phyloP scores from a whole-genome alignment of 192 early-diverging fungal species.

The Coemansia aciculifera region DNA sequence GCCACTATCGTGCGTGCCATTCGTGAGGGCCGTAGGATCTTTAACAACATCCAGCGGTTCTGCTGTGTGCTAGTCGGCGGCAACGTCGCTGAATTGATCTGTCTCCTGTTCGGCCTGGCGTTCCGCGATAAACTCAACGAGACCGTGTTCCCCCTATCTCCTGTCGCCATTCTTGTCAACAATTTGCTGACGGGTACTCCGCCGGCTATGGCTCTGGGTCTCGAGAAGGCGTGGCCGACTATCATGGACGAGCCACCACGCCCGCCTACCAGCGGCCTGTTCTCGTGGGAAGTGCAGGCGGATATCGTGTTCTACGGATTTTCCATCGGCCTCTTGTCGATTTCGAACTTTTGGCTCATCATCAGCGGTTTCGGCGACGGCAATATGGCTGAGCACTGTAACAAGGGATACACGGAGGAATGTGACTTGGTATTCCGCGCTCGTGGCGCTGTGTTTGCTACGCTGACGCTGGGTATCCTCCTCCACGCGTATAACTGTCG shows the following conservation, averaged over 20 bases:
- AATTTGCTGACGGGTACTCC: constrained; percentile 82
- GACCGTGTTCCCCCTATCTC: constrained; percentile 74
- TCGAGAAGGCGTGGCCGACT: constrained; percentile 62
- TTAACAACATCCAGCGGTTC: constrained; percentile 74
- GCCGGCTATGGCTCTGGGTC: constrained; percentile 74
- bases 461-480: constrained; percentile 69
- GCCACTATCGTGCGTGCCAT: constrained; percentile 77
- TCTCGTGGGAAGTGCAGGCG: constrained; percentile 61
- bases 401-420: constrained; percentile 50
- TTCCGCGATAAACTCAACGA: constrained; percentile 62
- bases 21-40: constrained; percentile 78
- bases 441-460: constrained; percentile 70
- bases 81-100: constrained; percentile 76
- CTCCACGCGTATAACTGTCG: constrained; percentile 79
- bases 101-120: constrained; percentile 70
- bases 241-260: constrained; percentile 77
- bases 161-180: constrained; percentile 78
- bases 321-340: constrained; percentile 63
- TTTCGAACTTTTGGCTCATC: constrained; percentile 65
- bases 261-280: constrained; percentile 62
- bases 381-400: constrained; percentile 62
- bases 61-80: constrained; percentile 70
- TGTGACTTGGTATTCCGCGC: constrained; percentile 71
- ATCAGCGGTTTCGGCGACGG: constrained; percentile 63
- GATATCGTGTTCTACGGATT: constrained; percentile 74